Percentiles rank a stretch among this genome's conserved stretches.
These are phyloP conservation scores for Petunia hybrid DNA, from an alignment of 305 asterid genomes.

Conservation along the genomic window DNA sequence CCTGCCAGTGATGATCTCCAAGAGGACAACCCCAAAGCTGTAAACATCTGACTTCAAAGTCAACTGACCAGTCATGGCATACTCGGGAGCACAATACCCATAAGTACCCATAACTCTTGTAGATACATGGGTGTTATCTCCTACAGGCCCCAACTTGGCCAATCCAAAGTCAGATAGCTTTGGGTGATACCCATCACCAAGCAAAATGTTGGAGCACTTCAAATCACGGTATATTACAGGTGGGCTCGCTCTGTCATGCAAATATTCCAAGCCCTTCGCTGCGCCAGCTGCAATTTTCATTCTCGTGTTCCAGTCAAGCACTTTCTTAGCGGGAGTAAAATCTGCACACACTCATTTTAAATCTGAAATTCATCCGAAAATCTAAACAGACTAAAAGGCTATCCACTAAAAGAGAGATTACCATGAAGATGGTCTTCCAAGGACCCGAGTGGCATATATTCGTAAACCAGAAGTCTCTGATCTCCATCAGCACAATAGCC, in stretches of 20 bases:
- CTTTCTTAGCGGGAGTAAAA: constrained; percentile 54
- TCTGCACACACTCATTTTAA: constrained; percentile 46
- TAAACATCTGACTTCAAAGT: constrained; percentile 86
- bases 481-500: constrained; percentile 95
- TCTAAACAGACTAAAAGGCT: background rate
- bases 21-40: constrained; percentile 88
- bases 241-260: constrained; percentile 86
- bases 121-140: constrained; percentile 87
- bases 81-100: constrained; percentile 93
- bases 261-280: constrained; percentile 83
- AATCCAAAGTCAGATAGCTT: constrained; percentile 88
- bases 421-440: constrained; percentile 85
- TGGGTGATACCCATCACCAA: constrained; percentile 73
- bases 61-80: constrained; percentile 93
- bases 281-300: constrained; percentile 97
- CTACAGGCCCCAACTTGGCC: constrained; percentile 91
- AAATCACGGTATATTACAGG: constrained; percentile 90
- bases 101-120: constrained; percentile 94
- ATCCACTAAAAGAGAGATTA: constrained; percentile 34
- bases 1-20: constrained; percentile 87
- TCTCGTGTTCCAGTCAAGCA: constrained; percentile 80
- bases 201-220: constrained; percentile 85
- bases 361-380: constrained; percentile 3
- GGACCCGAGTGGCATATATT: constrained; percentile 82
- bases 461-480: constrained; percentile 83